phyloP scores from a whole-genome alignment of 148 eudicot genomes.

The Drosera capensis region DNA sequence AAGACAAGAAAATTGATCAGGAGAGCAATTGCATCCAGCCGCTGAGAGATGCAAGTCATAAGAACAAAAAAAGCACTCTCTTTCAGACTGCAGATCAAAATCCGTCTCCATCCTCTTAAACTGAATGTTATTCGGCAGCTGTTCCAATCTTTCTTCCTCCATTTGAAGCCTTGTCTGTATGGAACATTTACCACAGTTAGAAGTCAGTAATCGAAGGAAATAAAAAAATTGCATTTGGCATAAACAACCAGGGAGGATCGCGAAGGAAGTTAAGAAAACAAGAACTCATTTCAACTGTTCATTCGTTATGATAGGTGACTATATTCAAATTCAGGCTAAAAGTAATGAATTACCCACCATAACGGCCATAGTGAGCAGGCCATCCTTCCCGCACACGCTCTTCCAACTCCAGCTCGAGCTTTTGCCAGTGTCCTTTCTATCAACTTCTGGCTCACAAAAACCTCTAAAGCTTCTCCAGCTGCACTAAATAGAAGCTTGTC shows the following conservation, averaged over 20 bases:
- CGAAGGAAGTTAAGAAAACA: too few relatives aligned
- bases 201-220: conserved; percentile 1
- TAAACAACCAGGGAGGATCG: too few relatives aligned
- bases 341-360: conserved; percentile 15
- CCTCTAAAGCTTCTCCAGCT: conserved; percentile 31
- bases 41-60: conserved; percentile 46
- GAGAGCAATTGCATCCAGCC: conserved; percentile 39
- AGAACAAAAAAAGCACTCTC: conserved; percentile 47
- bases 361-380: conserved; percentile 35
- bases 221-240: too few relatives aligned
- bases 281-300: not conserved
- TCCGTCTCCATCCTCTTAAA: conserved; percentile 28
- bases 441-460: conserved; percentile 21
- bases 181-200: too few relatives aligned
- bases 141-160: conserved; percentile 23
- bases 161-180: conserved; percentile 33
- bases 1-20: conserved; percentile 39
- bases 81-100: conserved; percentile 28
- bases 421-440: conserved; percentile 18
- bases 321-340: conserved; percentile 1
- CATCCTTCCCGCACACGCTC: conserved; percentile 38
- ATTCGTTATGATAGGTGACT: not conserved
- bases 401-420: conserved; percentile 34
- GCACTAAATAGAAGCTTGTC: conserved; percentile 48
- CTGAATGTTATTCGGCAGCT: conserved; percentile 11